Base-by-base conservation (phyloP, 225 moss, liverwort and hornwort species). In the Asterella californica region DNA sequence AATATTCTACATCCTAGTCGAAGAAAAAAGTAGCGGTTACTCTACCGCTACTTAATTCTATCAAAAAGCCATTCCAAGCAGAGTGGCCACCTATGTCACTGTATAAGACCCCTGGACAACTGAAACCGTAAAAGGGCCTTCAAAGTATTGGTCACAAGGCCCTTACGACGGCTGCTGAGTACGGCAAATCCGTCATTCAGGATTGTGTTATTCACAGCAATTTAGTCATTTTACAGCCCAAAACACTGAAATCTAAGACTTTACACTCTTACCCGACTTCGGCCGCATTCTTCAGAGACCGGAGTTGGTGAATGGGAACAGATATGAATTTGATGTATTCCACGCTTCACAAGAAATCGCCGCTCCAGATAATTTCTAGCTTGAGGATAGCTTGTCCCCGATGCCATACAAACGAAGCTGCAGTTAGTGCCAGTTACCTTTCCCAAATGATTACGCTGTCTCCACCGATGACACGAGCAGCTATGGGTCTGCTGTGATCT, bases 161-260 rank as follows among this genome's bases (percentile, higher is more conserved):
- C 75, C 59, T 59, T 76, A 34, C 27, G 24, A 76, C 21, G 75
- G 75, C 57, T 55, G 75, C 72, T 76, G 57, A 34, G 1, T 57
- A 55, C 34, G 12, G 55, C 55, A 76, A 55, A 57, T 76, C 54
- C 55, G 18, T 72, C 37, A 10, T 55, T 77, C 61, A 77, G 76
- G 76, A 77, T 62, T n/a, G 42, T 63, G 62, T 77, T 77, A 77
- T 77, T 77, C 76, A 76, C 76, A 77, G n/a, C n/a, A n/a, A n/a
- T n/a, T n/a, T n/a, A 77, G 48, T n/a, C 27, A 47, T 46, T 34
- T 76, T 76, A 74, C 74, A 74, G 27, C 55, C 37, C 38, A 55
- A 6, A 30, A 76, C 60, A 61, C 55, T 59, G 60, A 42, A 36
- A 22, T 38, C 76, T 49, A n/a, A 42, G 76, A 62, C 76, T 77